Evolutionary conservation across 805 yeast genomes (phyloP), one percentile per base, ranked within the genome.

Genomic region (Ogataea wickerhamii): DNA sequence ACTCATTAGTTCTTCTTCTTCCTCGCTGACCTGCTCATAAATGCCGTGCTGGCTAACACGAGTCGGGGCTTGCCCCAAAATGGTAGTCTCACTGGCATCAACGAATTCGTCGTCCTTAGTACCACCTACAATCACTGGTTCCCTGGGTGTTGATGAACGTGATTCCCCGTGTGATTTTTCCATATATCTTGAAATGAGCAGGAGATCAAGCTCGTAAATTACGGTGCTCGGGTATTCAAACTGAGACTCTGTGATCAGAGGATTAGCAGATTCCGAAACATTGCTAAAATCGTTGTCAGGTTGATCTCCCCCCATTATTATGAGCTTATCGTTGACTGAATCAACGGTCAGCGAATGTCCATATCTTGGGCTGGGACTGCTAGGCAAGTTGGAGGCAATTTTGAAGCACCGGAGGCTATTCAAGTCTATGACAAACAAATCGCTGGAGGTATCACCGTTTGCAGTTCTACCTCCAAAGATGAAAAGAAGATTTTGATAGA

Each of bases 251-350:
- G 60, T 60, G 20, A 62, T 49, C 3, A 39, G 36, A 6, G 44
- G 36, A 34, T 47, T 48, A 21, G 44, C 32, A 4, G 49, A 40
- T 30, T 51, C 56, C 7, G 50, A 43, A 7, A 55, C 49, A 26
- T 46, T 45, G 5, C 40, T 27, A 32, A 56, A 54, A 51, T 75
- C 71, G 38, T 76, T 77, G 40, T 85, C 91, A 46, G 77, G 74
- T 48, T 79, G 74, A 60, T 87, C 95, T 41, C 98, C 98, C 30
- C 98, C 98, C 85, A 94, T 81, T 12, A 91, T 76, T 10, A 89
- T 56, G 24, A 91, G 55, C 61, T 81, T 85, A 53, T 86, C 77
- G 44, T 76, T 76, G 18, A 70, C 74, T 34, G 81, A 68, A 39
- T 84, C 60, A 37, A 77, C 81, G 1, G 97, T 80, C 63, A 91